A percentile compares a stretch with the other conserved stretches of the same genome.
Evolutionary conservation across 2,329 filamentous ascomycete species (phyloP).

Genomic region (Colletotrichum sp.): DNA sequence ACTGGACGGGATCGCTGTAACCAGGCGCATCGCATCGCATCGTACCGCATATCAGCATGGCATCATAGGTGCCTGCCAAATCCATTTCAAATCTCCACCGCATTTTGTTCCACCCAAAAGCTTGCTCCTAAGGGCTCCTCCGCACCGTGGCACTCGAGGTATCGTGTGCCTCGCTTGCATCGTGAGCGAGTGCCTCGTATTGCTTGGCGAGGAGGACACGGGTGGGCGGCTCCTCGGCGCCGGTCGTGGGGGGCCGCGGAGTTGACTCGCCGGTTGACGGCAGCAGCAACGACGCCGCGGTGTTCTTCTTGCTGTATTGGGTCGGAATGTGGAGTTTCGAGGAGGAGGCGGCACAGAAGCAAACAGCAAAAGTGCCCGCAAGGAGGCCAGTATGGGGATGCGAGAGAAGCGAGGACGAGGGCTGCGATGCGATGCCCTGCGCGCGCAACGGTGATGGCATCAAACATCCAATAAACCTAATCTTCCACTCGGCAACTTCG

Average conservation of each 20-base stretch:
- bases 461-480: slow-evolving; percentile 15
- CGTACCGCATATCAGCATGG: not conserved
- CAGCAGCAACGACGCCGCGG: not conserved
- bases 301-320: not conserved
- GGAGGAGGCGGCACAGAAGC: not conserved
- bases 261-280: not conserved
- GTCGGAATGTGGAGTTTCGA: not conserved
- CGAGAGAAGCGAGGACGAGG: not conserved
- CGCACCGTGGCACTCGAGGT: not conserved
- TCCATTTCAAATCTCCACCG: not conserved
- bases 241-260: not conserved
- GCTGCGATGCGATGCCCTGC: not conserved
- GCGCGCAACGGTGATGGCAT: not conserved
- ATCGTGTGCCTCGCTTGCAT: not conserved
- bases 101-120: not conserved
- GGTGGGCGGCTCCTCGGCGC: not conserved
- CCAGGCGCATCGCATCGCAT: not conserved
- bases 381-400: not conserved
- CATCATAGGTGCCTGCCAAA: not conserved
- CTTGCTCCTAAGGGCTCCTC: not conserved
- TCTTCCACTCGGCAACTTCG: slow-evolving; percentile 4
- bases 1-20: not conserved
- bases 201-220: not conserved
- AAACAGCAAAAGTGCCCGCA: not conserved
- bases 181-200: not conserved